Conservation (phyloP, 371 early-diverging fungal species). For the Syncephalis plumigaleata region DNA sequence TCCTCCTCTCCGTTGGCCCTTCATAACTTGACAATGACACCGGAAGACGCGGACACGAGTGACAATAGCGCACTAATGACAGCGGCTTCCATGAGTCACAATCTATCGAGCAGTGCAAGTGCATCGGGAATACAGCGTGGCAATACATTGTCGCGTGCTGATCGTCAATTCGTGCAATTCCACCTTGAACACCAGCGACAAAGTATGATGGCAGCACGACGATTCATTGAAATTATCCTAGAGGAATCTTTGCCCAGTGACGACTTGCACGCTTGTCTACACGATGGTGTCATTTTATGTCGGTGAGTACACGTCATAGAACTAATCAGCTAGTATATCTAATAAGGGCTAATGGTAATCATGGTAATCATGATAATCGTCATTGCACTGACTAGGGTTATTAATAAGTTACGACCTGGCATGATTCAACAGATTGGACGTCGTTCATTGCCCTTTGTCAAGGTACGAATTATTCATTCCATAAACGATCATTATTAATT, state of each 20-base stretch:
- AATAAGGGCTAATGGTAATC: too few relatives aligned
- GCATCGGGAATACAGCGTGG: too few relatives aligned
- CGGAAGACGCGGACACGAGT: too few relatives aligned
- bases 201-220: slow-evolving; percentile 23
- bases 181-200: slow-evolving; percentile 23
- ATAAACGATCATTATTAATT: slow-evolving; percentile 1
- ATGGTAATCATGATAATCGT: too few relatives aligned
- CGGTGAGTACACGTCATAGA: slow-evolving; percentile 21
- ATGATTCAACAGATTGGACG: slow-evolving; percentile 46
- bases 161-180: slow-evolving; percentile 11
- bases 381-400: slow-evolving; percentile 29
- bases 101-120: too few relatives aligned
- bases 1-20: too few relatives aligned
- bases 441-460: slow-evolving; percentile 50
- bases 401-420: slow-evolving; percentile 56
- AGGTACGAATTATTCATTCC: slow-evolving; percentile 20
- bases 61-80: too few relatives aligned
- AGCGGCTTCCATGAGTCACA: too few relatives aligned
- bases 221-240: slow-evolving; percentile 29
- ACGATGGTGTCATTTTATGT: slow-evolving; percentile 70
- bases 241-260: slow-evolving; percentile 18
- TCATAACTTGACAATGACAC: too few relatives aligned
- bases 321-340: background rate
- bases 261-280: slow-evolving; percentile 34
- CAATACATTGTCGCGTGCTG: too few relatives aligned